Evolutionary conservation across 129 eudicot genomes (phyloP), one percentile per base, ranked within the genome.

Genomic region (Heracleum sosnowskyi): DNA sequence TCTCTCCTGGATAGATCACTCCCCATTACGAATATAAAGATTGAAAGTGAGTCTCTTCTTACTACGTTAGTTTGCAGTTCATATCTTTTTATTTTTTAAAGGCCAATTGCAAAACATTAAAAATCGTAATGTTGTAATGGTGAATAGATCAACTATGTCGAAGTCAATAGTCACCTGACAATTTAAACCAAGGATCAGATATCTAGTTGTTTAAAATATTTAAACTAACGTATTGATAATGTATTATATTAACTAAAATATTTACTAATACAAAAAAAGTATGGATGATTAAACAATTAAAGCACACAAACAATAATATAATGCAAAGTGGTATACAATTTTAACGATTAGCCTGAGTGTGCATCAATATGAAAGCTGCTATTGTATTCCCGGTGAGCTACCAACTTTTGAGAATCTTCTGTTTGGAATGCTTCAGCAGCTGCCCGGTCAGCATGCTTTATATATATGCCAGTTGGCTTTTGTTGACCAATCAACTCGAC

Each of bases 331-430:
- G 71, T 64, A n/a, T n/a, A 29, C 71, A 33, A 31, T 64, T 64
- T 64, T 29, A 31, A 31, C 22, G 22, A 28, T 12, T 29, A 29
- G 71, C 22, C 4, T n/a, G 33, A 57, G 71, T 33, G 44, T 69
- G 44, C 41, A 15, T 13, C 24, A 18, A 31, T 6, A 69, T 18
- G 26, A 69, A 69, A 69, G 74, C 74, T 33, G 41, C 40, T 35
- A 36, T 35, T 7, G 6, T 33, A 18, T 69, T 68, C 11, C 24
- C 73, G 18, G 74, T 31, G 4, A 7, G 28, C 74, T 69, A 69
- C 74, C 74, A 4, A 81, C 83, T 77, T 71, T 57, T 74, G 46
- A 33, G 78, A 72, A 46, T 78, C 85, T 82, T 78, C 79, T 82
- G 78, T 74, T 82, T 78, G 85, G 79, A 82, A 75, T 74, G 62